Evolutionary conservation across 495 filamentous ascomycete genomes (phyloP).

Genomic region (Penicilliopsis zonata): DNA sequence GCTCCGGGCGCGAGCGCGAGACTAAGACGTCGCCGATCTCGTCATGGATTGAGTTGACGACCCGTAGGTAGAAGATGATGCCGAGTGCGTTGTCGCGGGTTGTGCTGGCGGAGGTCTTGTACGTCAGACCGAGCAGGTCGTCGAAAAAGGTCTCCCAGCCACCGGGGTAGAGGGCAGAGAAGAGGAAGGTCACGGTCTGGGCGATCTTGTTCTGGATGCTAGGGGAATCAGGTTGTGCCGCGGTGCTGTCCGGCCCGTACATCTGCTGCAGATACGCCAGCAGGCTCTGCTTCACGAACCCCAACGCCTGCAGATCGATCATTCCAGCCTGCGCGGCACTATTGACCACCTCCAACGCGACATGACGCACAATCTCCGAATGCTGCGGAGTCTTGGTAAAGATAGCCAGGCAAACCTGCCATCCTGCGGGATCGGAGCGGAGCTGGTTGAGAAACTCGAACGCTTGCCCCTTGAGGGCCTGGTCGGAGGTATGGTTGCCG

Average conservation of each 20-base stretch:
- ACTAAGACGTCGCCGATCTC: constrained; percentile 91
- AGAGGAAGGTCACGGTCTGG: constrained; percentile 87
- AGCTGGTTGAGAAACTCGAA: constrained; percentile 79
- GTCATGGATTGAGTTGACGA: constrained; percentile 82
- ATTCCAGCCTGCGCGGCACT: constrained; percentile 68
- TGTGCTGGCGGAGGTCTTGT: constrained; percentile 32
- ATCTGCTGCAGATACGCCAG: constrained; percentile 61
- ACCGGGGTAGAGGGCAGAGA: constrained; percentile 68
- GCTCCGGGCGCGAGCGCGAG: constrained; percentile 59
- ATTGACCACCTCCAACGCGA: constrained; percentile 83
- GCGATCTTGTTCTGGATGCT: constrained; percentile 93
- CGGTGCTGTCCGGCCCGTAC: constrained; percentile 48
- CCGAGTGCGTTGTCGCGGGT: constrained; percentile 56
- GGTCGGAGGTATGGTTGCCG: constrained; percentile 62
- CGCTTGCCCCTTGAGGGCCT: constrained; percentile 68
- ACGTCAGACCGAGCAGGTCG: constrained; percentile 64
- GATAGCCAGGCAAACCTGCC: constrained; percentile 75
- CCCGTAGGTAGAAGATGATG: constrained; percentile 77
- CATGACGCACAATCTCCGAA: constrained; percentile 74
- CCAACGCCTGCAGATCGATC: constrained; percentile 54
- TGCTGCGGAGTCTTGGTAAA: constrained; percentile 72
- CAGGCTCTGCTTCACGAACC: constrained; percentile 61
- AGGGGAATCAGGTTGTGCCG: constrained; percentile 48
- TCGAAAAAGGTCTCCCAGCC: constrained; percentile 84
- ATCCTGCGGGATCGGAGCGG: constrained; percentile 62